phyloP scores from a whole-genome alignment of 2,329 filamentous ascomycete species.

The Epichloe scottii region DNA sequence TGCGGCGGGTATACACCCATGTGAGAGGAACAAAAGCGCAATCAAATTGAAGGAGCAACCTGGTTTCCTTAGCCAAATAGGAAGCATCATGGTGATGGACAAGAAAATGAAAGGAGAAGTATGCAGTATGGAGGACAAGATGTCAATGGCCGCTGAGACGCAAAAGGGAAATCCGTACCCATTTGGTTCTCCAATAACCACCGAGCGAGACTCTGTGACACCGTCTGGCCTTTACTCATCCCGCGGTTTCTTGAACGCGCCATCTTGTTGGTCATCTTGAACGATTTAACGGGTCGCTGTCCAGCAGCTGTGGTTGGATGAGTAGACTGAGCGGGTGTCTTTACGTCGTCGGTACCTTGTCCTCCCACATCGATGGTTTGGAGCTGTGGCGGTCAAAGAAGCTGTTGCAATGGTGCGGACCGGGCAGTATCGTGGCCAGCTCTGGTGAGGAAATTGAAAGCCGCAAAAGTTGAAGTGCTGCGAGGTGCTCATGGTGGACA shows the following conservation, averaged over 20 bases:
- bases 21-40: conserved; percentile 66
- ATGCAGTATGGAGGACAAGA: no score
- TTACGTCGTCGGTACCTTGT: no score
- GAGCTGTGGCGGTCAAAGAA: no score
- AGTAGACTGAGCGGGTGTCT: no score
- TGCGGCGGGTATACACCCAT: conserved; percentile 69
- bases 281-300: no score
- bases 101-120: not conserved
- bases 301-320: no score
- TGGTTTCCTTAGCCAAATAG: not conserved
- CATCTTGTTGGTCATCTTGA: not conserved
- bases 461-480: no score
- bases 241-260: not conserved
- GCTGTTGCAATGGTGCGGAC: no score
- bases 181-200: not conserved
- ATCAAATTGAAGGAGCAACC: conserved; percentile 35
- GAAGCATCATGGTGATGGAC: not conserved
- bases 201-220: not conserved
- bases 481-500: no score
- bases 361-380: no score
- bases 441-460: no score
- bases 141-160: not conserved
- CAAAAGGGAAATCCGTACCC: not conserved
- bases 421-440: no score
- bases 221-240: not conserved